Conservation (phyloP, 2,329 filamentous ascomycete genomes). For the Pestalotiopsis sp. region DNA sequence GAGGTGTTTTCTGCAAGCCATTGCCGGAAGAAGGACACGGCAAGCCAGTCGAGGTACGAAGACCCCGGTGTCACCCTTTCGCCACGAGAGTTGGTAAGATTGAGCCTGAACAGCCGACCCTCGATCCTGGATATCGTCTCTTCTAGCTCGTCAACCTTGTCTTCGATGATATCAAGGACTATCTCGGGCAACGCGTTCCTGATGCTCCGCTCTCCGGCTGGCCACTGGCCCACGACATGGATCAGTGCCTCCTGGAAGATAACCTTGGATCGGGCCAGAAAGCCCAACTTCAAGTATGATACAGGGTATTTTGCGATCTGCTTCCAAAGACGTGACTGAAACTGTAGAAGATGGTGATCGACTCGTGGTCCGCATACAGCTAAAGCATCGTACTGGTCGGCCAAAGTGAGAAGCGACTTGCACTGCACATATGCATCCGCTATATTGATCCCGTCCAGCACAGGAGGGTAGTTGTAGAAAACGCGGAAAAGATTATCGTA, state of each 20-base stretch:
- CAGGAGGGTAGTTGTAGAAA: constrained; percentile 90
- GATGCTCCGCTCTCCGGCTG: constrained; percentile 76
- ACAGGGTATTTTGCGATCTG: constrained; percentile 97
- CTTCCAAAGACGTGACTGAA: constrained; percentile 89
- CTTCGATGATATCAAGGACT: constrained; percentile 88
- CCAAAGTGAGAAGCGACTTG: constrained; percentile 84
- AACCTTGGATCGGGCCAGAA: constrained; percentile 79
- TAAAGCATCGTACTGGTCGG: constrained; percentile 94
- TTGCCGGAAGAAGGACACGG: constrained; percentile 83
- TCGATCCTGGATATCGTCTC: constrained; percentile 82
- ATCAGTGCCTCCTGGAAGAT: constrained; percentile 88
- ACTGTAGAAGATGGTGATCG: constrained; percentile 91
- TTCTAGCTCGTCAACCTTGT: constrained; percentile 91
- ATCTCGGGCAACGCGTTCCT: constrained; percentile 72
- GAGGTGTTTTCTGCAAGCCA: constrained; percentile 92
- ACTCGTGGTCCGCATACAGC: constrained; percentile 86
- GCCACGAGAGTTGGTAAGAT: constrained; percentile 75
- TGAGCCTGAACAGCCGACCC: constrained; percentile 79
- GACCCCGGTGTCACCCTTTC: constrained; percentile 81
- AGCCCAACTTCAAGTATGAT: constrained; percentile 87
- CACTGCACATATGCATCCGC: constrained; percentile 92
- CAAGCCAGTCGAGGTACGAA: constrained; percentile 88
- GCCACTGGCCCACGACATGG: constrained; percentile 95
- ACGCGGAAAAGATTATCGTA: constrained; percentile 96
- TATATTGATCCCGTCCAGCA: constrained; percentile 84